Evolutionary conservation across 2,329 filamentous ascomycete genomes (phyloP).

Genomic region (Aspergillus intermedius): DNA sequence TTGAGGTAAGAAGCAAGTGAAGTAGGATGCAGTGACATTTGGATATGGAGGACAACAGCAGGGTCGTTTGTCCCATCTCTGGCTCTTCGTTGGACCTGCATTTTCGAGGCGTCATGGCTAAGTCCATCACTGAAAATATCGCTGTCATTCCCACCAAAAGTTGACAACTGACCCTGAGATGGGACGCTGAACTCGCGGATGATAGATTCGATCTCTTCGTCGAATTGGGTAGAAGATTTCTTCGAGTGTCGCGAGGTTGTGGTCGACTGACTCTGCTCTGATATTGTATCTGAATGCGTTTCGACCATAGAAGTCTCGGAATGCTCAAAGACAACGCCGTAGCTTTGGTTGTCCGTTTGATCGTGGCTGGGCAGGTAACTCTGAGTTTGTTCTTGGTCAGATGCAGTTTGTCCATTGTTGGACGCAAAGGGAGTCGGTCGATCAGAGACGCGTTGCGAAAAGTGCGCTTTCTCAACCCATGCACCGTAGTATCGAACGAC

Average conservation of each 20-base stretch:
- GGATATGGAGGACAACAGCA: slow-evolving; percentile 55
- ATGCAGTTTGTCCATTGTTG: slow-evolving; percentile 9
- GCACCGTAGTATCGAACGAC: slow-evolving; percentile 61
- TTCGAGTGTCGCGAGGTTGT: slow-evolving; percentile 36
- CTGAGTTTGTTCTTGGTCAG: slow-evolving; percentile 11
- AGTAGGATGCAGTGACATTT: slow-evolving; percentile 60
- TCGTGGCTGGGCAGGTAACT: slow-evolving; percentile 11
- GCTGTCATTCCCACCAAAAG: slow-evolving; percentile 28
- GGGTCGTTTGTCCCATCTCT: slow-evolving; percentile 22
- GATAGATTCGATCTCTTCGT: slow-evolving; percentile 46
- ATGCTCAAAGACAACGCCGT: slow-evolving; percentile 37
- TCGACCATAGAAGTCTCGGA: slow-evolving; percentile 24
- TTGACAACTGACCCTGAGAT: slow-evolving; percentile 27
- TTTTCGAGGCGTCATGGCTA: slow-evolving; percentile 29
- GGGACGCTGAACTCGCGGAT: slow-evolving; percentile 34
- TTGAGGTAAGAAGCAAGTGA: slow-evolving; percentile 56
- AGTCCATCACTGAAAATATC: slow-evolving; percentile 39
- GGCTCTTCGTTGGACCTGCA: slow-evolving; percentile 22
- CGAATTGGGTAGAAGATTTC: slow-evolving; percentile 33
- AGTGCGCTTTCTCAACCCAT: slow-evolving; percentile 52
- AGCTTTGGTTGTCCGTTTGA: slow-evolving; percentile 22
- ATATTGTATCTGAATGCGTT: slow-evolving; percentile 13
- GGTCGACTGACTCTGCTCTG: slow-evolving; percentile 31
- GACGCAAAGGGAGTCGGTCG: slow-evolving; percentile 3
- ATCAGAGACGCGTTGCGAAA: slow-evolving; percentile 8